Base-by-base conservation (phyloP, 2,329 filamentous ascomycete genomes). In the Pseudocercospora cruenta region DNA sequence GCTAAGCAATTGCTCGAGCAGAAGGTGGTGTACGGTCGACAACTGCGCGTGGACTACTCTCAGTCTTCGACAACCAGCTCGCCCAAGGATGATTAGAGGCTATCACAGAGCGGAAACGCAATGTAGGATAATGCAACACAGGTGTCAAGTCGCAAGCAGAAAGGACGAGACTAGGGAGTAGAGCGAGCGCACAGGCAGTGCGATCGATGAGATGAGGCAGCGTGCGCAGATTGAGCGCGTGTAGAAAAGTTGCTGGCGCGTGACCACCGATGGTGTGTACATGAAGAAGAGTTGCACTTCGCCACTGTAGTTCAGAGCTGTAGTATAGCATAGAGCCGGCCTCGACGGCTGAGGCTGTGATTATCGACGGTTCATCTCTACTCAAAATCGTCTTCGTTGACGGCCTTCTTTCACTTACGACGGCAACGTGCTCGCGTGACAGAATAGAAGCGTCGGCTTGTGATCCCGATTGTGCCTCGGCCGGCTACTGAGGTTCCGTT, bases 1-100 rank as follows among this genome's bases (percentile, higher is more conserved):
- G 93, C 87, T 0, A 82, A 82, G 72, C 85, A 88, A 62, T 70
- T 82, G 14, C 81, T 96, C 45, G 70, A 78, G 60, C 79, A 80
- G 22, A 86, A 87, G 78, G 78, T 82, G 57, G 80, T 94, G n/a
- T 89, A 89, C 72, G 89, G 89, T 49, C 86, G 92, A 63, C 75
- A 78, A 61, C 80, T 96, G 70, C 85, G 85, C 64, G 72, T 94
- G 24, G 90, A 93, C 78, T 96, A 81, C 80, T 68, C 66, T 33
- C 10, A n/a, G 55, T 24, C 55, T 39, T 31, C 51, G 16, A 31
- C 9, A 16, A 12, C 10, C 16, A 24, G 39, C 39, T 6, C 21
- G 19, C 24, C 10, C 14, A 54, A 28, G 16, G 51, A 19, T 19
- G 39, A 55, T 2, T 55, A 55, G 16, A 55, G 26, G 26, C 26